Evolutionary conservation across 2,329 filamentous ascomycete genomes (phyloP).

Genomic region (Fusarium chlamydosporum): DNA sequence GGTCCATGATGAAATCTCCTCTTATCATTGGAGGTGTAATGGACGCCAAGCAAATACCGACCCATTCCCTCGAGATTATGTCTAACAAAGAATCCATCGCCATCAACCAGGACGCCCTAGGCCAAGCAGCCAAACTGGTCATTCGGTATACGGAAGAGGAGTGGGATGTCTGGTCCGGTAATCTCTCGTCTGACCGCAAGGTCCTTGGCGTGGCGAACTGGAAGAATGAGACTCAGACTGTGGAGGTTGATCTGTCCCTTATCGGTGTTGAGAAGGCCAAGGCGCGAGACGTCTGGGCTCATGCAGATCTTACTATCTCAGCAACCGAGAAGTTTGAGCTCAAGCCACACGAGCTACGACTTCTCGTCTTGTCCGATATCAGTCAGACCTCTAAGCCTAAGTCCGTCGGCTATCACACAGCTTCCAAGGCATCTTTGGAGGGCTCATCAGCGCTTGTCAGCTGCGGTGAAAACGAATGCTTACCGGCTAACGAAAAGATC

Average conservation of each 20-base stretch:
- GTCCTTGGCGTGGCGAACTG: slow-evolving; percentile 66
- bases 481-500: slow-evolving; percentile 61
- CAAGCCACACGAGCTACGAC: slow-evolving; percentile 57
- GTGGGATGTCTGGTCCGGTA: slow-evolving; percentile 67
- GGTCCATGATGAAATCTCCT: slow-evolving; percentile 67
- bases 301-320: slow-evolving; percentile 53
- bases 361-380: slow-evolving; percentile 58
- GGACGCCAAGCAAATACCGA: slow-evolving; percentile 56
- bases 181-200: slow-evolving; percentile 59
- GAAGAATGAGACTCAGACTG: slow-evolving; percentile 59
- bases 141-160: slow-evolving; percentile 63
- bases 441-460: slow-evolving; percentile 54
- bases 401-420: slow-evolving; percentile 58
- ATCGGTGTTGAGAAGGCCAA: slow-evolving; percentile 58
- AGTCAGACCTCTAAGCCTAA: slow-evolving; percentile 40
- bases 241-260: slow-evolving; percentile 59
- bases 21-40: slow-evolving; percentile 63
- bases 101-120: slow-evolving; percentile 70
- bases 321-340: slow-evolving; percentile 54
- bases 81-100: slow-evolving; percentile 68
- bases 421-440: slow-evolving; percentile 54
- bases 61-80: slow-evolving; percentile 59
- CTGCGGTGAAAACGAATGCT: slow-evolving; percentile 59
- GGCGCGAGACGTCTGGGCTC: slow-evolving; percentile 59
- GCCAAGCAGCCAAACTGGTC: slow-evolving; percentile 64